phyloP scores from a whole-genome alignment of 1,284 basidiomycete species.

The Marasmius oreades region DNA sequence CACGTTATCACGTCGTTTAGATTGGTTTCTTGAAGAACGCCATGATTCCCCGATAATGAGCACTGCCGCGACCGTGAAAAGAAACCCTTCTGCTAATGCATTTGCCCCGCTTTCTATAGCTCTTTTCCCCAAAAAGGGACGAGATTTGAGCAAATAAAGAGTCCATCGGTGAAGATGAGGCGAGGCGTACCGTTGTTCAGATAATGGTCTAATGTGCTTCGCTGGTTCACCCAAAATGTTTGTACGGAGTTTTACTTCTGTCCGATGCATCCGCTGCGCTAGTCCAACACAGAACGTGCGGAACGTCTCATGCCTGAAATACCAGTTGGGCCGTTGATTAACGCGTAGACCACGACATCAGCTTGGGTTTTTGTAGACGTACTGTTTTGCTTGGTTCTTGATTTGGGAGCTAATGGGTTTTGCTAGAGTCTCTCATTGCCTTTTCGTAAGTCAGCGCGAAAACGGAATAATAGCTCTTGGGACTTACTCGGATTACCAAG shows the following conservation, averaged over 20 bases:
- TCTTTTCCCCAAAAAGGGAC: too few relatives aligned
- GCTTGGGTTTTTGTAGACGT: conserved; percentile 23
- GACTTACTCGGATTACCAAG: conserved; percentile 61
- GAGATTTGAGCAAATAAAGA: neutral
- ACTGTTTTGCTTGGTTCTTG: conserved; percentile 80
- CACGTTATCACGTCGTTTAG: conserved; percentile 71
- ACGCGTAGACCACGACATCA: too few relatives aligned
- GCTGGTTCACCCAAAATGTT: conserved; percentile 79
- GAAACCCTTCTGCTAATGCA: conserved; percentile 81
- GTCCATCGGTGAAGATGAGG: neutral
- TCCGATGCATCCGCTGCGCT: conserved; percentile 79
- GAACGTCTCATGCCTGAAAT: conserved; percentile 76
- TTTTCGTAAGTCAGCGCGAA: conserved; percentile 2
- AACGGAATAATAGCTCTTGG: neutral
- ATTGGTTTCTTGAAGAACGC: conserved; percentile 70
- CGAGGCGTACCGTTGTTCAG: conserved; percentile 69
- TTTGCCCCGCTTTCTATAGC: conserved; percentile 90
- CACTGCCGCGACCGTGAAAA: conserved; percentile 75
- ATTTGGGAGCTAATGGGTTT: conserved; percentile 79
- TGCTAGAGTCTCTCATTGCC: conserved; percentile 62
- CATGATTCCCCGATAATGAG: conserved; percentile 80
- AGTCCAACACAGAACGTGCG: conserved; percentile 72
- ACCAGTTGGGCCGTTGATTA: too few relatives aligned
- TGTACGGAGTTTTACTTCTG: conserved; percentile 75
- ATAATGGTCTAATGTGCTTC: conserved; percentile 75